Evolutionary conservation across 1,284 basidiomycete genomes (phyloP), one percentile per base, ranked within the genome.

Genomic region (Ustilago xerochloae): DNA sequence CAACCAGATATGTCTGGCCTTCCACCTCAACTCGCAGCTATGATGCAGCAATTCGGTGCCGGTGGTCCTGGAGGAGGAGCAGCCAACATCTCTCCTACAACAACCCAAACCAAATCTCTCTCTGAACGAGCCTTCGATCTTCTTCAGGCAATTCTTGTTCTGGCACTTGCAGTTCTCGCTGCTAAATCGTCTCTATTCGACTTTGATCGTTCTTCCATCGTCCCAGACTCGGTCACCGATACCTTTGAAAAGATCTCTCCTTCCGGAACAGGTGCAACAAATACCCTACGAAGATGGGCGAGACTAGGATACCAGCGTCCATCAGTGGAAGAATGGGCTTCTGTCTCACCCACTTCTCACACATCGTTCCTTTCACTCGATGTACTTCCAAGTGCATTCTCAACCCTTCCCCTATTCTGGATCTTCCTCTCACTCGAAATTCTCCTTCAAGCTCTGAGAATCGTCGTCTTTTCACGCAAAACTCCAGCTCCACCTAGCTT

Each of bases 381-480:
- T 7, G 43, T 61, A 15, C 13, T 54, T 7, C 54, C 46, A 24
- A 9, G 20, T 16, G n/a, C 22, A 41, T 22, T 57, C 1, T 30
- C 64, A 2, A 18, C 57, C 4, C 29, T 75, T 20, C 82, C 82
- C 15, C 59, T 83, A 24, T 84, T 83, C 51, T 83, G 75, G 74
- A 74, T 83, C 62, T 82, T 84, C 46, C 58, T 82, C 30, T 62
- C 77, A 10, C 64, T 84, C 49, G 81, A 83, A 39, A 26, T 82
- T 10, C 46, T 58, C 1, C 64, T 83, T 7, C 81, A 83, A 46
- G 71, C 74, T 16, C 43, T 63, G 12, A 61, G 81, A 12, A 69
- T 83, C 59, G 66, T 47, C 26, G 35, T 74, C 16, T 69, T 76
- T 35, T 61, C 63, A 1, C 49, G 55, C 12, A 67, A 67, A 22